Base-by-base conservation (phyloP, 2,329 filamentous ascomycete species). In the Ramularia collo-cygni region DNA sequence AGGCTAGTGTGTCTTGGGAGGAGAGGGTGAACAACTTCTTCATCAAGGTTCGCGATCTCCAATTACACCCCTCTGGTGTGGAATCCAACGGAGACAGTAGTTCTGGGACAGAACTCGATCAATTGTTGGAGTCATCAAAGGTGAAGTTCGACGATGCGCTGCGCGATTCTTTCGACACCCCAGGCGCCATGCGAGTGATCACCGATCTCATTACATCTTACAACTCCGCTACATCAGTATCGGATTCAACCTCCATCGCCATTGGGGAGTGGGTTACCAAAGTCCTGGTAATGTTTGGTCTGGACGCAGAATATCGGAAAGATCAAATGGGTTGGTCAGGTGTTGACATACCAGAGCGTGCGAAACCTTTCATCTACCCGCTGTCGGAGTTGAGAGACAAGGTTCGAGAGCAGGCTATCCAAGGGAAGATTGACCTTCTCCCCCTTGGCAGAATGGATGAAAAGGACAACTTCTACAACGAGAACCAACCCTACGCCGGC, bases 91-190 rank as follows among this genome's bases (percentile, higher is more conserved):
- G 47, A 35, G 48, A 43, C 12, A 51, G 55, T 19, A 61, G 69
- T 33, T 58, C 62, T n/a, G 43, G 40, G 8, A 38, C 41, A 10
- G 51, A 55, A 15, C 61, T 80, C 1, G 57, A 61, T 8, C 56
- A 62, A 9, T 66, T 69, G 14, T 64, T 83, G 27, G 69, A 73
- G 34, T 59, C 67, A 16, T 71, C 78, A 2, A 74, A 81, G 54
- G 55, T 64, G 15, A 68, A 71, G n/a, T 64, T 82, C n/a, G 66
- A 82, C 53, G 67, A 69, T 29, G 82, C 83, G 2, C 71, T 95
- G 12, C 74, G 74, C 52, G 87, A 94, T 64, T 95, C 88, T 0
- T 94, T 95, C 61, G 83, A 95, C 63, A 95, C 89, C 0, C 79
- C 85, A 1, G 69, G 71, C 36, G 86, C 81, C 4, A 87, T 95